phyloP scores from a whole-genome alignment of 768 basidiomycete genomes.

The Kockovaella imperatae region DNA sequence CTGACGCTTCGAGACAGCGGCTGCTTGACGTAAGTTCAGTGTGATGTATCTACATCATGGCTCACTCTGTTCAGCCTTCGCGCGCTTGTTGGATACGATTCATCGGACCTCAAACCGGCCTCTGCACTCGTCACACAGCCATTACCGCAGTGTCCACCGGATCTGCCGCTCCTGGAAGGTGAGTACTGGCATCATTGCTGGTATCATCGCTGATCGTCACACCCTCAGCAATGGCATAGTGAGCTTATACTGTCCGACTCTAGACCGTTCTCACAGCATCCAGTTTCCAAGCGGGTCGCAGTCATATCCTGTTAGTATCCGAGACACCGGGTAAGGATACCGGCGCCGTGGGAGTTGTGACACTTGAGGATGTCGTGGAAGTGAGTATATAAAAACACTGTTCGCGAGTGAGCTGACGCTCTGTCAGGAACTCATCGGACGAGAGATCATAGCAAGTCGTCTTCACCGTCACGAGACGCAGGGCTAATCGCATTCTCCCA shows the following conservation, averaged over 20 bases:
- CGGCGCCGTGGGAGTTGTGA: slow-evolving; percentile 31
- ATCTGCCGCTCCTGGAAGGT: slow-evolving; percentile 30
- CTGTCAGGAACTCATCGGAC: slow-evolving; percentile 31
- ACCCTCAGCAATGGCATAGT: slow-evolving; percentile 31
- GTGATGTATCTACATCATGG: neutral
- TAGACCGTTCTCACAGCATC: slow-evolving; percentile 11
- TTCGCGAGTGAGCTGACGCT: slow-evolving; percentile 1
- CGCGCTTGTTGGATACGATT: slow-evolving; percentile 34
- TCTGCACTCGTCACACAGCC: slow-evolving; percentile 23
- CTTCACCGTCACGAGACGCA: neutral
- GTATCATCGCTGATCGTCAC: neutral
- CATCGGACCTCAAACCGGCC: slow-evolving; percentile 25
- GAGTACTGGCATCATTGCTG: neutral
- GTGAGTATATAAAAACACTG: slow-evolving; percentile 9
- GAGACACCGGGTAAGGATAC: slow-evolving; percentile 20
- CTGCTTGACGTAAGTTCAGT: slow-evolving; percentile 12
- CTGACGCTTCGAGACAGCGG: slow-evolving; percentile 10
- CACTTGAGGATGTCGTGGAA: slow-evolving; percentile 41
- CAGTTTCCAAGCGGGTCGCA: slow-evolving; percentile 38
- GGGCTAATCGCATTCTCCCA: neutral
- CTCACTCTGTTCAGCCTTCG: slow-evolving; percentile 15
- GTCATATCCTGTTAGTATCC: slow-evolving; percentile 38
- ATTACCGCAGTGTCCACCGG: slow-evolving; percentile 36
- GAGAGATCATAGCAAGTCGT: slow-evolving; percentile 33
- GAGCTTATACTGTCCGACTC: neutral